Evolutionary conservation across 768 basidiomycete species (phyloP).

Genomic region (Boletus rufocinnamomeus): DNA sequence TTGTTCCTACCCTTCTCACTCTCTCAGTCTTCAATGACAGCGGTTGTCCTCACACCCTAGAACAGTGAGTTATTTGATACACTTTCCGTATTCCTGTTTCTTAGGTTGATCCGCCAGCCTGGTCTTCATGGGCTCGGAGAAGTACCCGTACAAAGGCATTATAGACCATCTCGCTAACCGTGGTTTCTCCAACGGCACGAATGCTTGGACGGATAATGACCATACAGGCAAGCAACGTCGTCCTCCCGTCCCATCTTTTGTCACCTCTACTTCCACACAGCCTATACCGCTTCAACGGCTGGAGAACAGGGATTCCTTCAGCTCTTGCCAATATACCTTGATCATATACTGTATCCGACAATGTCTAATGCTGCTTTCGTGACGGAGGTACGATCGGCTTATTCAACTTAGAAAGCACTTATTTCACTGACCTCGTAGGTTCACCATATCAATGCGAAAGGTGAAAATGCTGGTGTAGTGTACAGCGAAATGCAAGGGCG

Average conservation of each 20-base stretch:
- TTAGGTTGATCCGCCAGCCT: conserved; percentile 47
- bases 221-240: conserved; percentile 54
- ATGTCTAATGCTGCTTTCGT: conserved; percentile 83
- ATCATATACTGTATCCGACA: conserved; percentile 96
- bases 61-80: conserved; percentile 64
- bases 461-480: conserved; percentile 93
- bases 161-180: conserved; percentile 94
- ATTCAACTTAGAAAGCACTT: background rate
- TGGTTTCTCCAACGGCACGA: conserved; percentile 88
- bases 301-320: conserved; percentile 91
- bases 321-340: conserved; percentile 85
- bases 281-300: conserved; percentile 94
- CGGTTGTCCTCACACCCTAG: conserved; percentile 94
- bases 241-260: background rate
- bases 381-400: conserved; percentile 49
- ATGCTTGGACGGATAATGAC: conserved; percentile 97
- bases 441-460: conserved; percentile 91
- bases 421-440: conserved; percentile 53
- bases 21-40: conserved; percentile 85
- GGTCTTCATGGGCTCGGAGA: conserved; percentile 94
- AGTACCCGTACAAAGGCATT: conserved; percentile 95
- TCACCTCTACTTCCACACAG: conserved; percentile 30
- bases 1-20: background rate
- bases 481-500: conserved; percentile 97
- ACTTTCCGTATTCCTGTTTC: background rate